phyloP scores from a whole-genome alignment of 345 rosid genomes.

The Eucalyptus victrix region DNA sequence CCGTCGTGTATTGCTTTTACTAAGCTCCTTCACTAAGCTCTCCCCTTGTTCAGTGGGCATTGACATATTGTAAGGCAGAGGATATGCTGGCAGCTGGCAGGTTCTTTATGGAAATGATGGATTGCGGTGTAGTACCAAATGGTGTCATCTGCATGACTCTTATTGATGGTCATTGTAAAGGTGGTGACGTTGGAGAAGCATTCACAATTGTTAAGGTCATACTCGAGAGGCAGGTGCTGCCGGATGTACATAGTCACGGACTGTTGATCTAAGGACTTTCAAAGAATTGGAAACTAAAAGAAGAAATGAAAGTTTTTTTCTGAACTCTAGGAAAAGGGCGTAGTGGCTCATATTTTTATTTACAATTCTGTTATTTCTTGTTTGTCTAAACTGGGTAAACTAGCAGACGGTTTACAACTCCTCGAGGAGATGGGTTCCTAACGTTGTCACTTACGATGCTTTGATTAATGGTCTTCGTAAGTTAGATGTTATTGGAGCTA shows the following conservation, averaged over 20 bases:
- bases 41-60: constrained; percentile 14
- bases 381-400: constrained; percentile 40
- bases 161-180: constrained; percentile 58
- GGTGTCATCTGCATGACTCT: constrained; percentile 33
- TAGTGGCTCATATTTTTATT: constrained; percentile 45
- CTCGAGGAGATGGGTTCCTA: constrained; percentile 46
- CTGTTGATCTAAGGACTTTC: constrained; percentile 53
- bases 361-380: constrained; percentile 54
- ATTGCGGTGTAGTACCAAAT: constrained; percentile 44
- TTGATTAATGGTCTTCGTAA: constrained; percentile 57
- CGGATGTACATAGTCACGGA: constrained; percentile 41
- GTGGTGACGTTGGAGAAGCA: constrained; percentile 41
- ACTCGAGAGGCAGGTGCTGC: constrained; percentile 28
- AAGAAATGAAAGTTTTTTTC: constrained; percentile 42
- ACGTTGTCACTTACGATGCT: constrained; percentile 46
- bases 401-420: constrained; percentile 29
- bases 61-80: constrained; percentile 23
- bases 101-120: constrained; percentile 56
- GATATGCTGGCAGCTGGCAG: constrained; percentile 42
- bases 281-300: constrained; percentile 33
- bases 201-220: constrained; percentile 35
- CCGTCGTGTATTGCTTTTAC: too few relatives aligned
- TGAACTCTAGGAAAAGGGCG: constrained; percentile 42
- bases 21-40: too few relatives aligned
- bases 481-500: constrained; percentile 36